These are phyloP conservation scores for Neoboletus subvelutipes DNA, from an alignment of 768 basidiomycete species.

Conservation along the genomic window DNA sequence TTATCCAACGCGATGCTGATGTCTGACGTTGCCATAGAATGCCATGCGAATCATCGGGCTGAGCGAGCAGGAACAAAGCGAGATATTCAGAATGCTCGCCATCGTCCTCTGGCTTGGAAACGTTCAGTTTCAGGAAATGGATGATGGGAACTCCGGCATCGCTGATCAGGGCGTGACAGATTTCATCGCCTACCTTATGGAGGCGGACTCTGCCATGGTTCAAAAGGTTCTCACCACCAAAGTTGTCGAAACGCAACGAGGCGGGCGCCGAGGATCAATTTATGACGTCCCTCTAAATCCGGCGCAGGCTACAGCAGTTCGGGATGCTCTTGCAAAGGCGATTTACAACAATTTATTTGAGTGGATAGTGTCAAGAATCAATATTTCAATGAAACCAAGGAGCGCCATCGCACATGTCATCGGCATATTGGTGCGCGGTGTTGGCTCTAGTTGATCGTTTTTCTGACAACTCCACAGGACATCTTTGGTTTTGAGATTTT, in stretches of 20 bases:
- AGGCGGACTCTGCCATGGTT: slow-evolving; percentile 72
- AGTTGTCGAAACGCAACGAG: slow-evolving; percentile 89
- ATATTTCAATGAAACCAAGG: slow-evolving; percentile 93
- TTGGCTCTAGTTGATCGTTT: not conserved
- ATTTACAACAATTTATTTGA: slow-evolving; percentile 99
- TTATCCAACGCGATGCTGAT: slow-evolving; percentile 2
- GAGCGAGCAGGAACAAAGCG: slow-evolving; percentile 77
- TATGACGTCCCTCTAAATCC: slow-evolving; percentile 96
- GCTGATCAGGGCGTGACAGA: slow-evolving; percentile 87
- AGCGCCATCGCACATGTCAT: slow-evolving; percentile 74
- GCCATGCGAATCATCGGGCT: slow-evolving; percentile 95
- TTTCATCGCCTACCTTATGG: slow-evolving; percentile 94
- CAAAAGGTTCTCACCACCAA: slow-evolving; percentile 85
- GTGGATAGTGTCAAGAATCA: slow-evolving; percentile 97
- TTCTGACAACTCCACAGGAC: slow-evolving; percentile 50
- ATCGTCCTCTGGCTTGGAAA: slow-evolving; percentile 96
- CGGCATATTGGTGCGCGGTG: slow-evolving; percentile 74
- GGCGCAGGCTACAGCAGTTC: slow-evolving; percentile 82
- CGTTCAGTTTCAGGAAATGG: slow-evolving; percentile 83
- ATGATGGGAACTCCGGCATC: slow-evolving; percentile 84
- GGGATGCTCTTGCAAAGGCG: slow-evolving; percentile 92
- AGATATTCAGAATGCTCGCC: slow-evolving; percentile 93
- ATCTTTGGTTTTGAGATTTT: slow-evolving; percentile 99
- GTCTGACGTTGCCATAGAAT: slow-evolving; percentile 46
- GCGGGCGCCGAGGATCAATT: slow-evolving; percentile 91